Base-by-base conservation (phyloP, 805 yeast genomes). In the Candida pini region DNA sequence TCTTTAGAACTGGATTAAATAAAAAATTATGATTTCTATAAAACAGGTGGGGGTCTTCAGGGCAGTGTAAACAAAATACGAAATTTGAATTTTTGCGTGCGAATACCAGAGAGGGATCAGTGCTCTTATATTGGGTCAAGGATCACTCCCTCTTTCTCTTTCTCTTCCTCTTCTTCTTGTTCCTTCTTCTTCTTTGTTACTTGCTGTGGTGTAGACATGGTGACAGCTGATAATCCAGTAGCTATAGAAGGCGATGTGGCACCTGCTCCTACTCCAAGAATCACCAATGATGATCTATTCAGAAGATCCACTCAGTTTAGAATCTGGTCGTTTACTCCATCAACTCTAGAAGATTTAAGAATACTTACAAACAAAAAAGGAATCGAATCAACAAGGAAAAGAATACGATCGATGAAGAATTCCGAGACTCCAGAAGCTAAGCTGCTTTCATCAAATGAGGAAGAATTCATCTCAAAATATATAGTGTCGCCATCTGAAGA, bases 251-350 rank as follows among this genome's bases (percentile, higher is more conserved):
- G n/a, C 9, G 21, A 20, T 21, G 7, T 30, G 13, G 24, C 21
- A 21, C 15, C 7, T 14, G 23, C 23, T 12, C 27, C 41, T 18
- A 34, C 45, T 44, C 53, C 55, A 28, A 57, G 69, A 34, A 69
- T 83, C 6, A 64, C 87, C 1, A 83, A 77, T 48, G 97, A 92
- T 56, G 98, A 92, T 44, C 63, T 92, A 26, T 90, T 86, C 58
- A 72, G 97, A 28, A 71, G 88, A 21, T 84, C 96, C 4, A 72
- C 92, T 1, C 98, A 90, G 62, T 90, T 71, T 54, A 66, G 81
- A 34, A 37, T 76, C 8, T 90, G 98, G 98, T 88, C 97, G 1
- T 90, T 74, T 56, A 77, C 87, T 0, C 52, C 54, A 14, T 73
- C 73, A 2, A 73, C 71, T 36, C 64, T 90, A n/a, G 60, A 57